Percentiles rank a stretch among this genome's conserved stretches.
Evolutionary conservation across 2,329 filamentous ascomycete species (phyloP).

Genomic region (Rhytidhysteron rufulum): DNA sequence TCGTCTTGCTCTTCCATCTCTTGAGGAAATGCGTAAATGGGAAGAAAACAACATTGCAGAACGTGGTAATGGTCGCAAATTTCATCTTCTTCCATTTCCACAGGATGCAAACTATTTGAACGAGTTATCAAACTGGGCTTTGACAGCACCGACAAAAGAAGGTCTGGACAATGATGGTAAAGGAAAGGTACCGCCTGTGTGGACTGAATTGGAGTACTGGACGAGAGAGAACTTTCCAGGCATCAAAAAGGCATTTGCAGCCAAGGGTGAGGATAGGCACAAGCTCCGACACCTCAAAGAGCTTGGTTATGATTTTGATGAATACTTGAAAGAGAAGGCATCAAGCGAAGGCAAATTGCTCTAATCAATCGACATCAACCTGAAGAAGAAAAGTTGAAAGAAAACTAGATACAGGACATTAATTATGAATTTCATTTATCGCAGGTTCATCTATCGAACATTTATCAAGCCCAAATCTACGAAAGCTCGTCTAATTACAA

Average conservation of each 20-base stretch:
- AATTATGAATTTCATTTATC: neutral
- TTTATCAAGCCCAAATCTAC: no score
- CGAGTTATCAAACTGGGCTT: constrained; percentile 60
- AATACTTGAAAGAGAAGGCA: constrained; percentile 15
- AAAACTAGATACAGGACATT: no score
- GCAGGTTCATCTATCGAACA: no score
- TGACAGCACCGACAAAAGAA: constrained; percentile 36
- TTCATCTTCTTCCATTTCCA: constrained; percentile 56
- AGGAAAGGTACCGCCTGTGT: constrained; percentile 67
- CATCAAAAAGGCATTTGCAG: constrained; percentile 69
- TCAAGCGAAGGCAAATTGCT: constrained; percentile 8
- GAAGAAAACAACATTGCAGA: constrained; percentile 45
- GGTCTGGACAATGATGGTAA: constrained; percentile 41
- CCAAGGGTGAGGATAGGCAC: constrained; percentile 54
- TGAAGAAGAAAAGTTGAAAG: no score
- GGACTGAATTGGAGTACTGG: constrained; percentile 71
- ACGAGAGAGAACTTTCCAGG: constrained; percentile 63
- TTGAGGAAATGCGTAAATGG: constrained; percentile 66
- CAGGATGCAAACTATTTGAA: constrained; percentile 70
- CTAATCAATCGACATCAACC: no score
- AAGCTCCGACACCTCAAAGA: constrained; percentile 64
- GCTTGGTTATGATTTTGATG: constrained; percentile 63
- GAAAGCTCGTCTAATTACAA: constrained; percentile 40
- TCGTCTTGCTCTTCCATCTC: constrained; percentile 60
- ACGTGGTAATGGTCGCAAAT: constrained; percentile 46